Base-by-base conservation (phyloP, 1,284 basidiomycete genomes). In the Sporisorium graminicola region DNA sequence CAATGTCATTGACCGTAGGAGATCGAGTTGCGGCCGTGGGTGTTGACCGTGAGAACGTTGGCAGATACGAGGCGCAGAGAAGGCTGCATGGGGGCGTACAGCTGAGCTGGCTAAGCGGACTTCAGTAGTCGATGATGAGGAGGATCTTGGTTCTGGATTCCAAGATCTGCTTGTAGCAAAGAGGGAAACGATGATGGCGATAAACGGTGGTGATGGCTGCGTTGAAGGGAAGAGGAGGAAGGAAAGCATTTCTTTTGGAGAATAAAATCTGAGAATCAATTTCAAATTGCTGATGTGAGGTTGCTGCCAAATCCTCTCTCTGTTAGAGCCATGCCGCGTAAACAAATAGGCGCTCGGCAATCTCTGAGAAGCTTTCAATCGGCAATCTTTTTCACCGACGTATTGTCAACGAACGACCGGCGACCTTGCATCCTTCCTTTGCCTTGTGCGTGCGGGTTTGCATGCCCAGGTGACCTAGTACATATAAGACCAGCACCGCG, bases 1-100 rank as follows among this genome's bases (percentile, higher is more conserved):
- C 72, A 56, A 49, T 63, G 72, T 74, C 49, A 74, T 74, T 74
- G 66, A 50, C 49, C 46, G 58, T 55, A 50, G 40, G 55, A 31
- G 55, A 53, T 54, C 51, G 62, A 56, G 63, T 58, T 63, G 46
- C 56, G 58, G 59, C 59, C 51, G 49, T 57, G 52, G 24, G 35
- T 31, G 66, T 44, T 59, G 66, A 69, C 49, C 72, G 61, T 64
- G 24, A 51, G 35, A 62, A 43, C 56, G 50, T 20, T 57, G 33
- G 40, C n/a, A 26, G 27, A 50, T 61, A 49, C 26, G 50, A 62
- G 58, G 50, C 40, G 47, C 50, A 47, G 58, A 54, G 54, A 56
- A 47, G 65, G 51, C 62, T 69, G 65, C 65, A 74, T 74, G 46
- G 59, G 57, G 29, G n/a, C 8, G 27, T 37, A 31, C 59, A 58